Base-by-base conservation (phyloP, 495 filamentous ascomycete species). In the Hypoxylon crocopeplum region DNA sequence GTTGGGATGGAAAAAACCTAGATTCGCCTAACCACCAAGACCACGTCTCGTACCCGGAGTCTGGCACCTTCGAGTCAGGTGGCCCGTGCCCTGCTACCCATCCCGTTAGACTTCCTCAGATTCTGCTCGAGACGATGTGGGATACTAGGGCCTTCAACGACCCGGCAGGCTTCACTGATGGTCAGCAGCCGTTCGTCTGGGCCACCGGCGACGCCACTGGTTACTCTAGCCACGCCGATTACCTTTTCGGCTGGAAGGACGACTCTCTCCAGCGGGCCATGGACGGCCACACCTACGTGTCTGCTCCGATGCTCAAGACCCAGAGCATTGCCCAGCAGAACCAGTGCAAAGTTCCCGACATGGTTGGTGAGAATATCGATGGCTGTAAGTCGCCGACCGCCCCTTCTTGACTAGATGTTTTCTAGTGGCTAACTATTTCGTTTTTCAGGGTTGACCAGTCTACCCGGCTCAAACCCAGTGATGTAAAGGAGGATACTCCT, bases 111-210 rank as follows among this genome's bases (percentile, higher is more conserved):
- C 52, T 74, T 0, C 70, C 73, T 0, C 73, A 74, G 55, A 62
- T 73, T 21, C 64, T 74, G 51, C 71, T 70, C 10, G 73, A 76
- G 60, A 70, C 68, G 0, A 56, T 76, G 11, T 74, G 70, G 70
- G 67, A 74, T 24, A 76, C 73, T 0, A 45, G 53, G 12, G 37
- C 15, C 11, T 74, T 74, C 46, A 75, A 74, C 46, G 42, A 68
- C 49, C 72, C 74, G 11, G 71, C 78, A 22, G 60, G 73, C 25
- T 75, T 75, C 48, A 66, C 68, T 30, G 62, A 74, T 25, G 75
- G 74, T 52, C 48, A 53, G 13, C 75, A 79, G 59, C 76, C 77
- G 7, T 79, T 80, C 55, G 73, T 79, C 0, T 80, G 75, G 74
- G 66, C 67, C n/a, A 73, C 67, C 25, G 73, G 73, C 16, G 69